These are phyloP conservation scores for Fusarium temperatum DNA, from an alignment of 2,329 filamentous ascomycete species.

Conservation along the genomic window DNA sequence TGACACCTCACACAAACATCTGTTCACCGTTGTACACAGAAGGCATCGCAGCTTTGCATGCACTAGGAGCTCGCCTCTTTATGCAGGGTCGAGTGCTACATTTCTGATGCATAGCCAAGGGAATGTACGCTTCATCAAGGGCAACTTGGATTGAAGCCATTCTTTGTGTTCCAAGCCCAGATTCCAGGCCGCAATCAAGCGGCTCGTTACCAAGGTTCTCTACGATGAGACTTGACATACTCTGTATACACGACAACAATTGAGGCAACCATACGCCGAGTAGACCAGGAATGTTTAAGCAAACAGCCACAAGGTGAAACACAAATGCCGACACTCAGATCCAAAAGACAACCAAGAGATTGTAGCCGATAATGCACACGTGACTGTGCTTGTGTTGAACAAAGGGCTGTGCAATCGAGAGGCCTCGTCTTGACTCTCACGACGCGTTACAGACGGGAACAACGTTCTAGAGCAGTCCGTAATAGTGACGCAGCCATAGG, in stretches of 20 bases:
- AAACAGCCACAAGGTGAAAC: conserved; percentile 5
- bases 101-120: background rate
- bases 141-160: background rate
- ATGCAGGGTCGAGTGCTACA: background rate
- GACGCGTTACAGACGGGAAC: background rate
- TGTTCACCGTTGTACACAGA: background rate
- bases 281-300: conserved; percentile 9
- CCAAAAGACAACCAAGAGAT: background rate
- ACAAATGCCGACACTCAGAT: background rate
- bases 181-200: background rate
- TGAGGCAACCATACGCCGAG: background rate
- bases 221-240: background rate
- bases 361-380: background rate
- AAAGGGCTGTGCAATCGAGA: background rate
- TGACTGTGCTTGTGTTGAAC: background rate
- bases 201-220: background rate
- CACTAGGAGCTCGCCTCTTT: conserved; percentile 10
- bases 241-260: background rate
- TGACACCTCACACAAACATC: background rate
- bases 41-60: background rate
- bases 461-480: background rate
- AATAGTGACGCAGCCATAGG: conserved; percentile 9
- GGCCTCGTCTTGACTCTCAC: background rate
- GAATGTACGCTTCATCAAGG: background rate
- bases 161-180: background rate